phyloP scores from a whole-genome alignment of 768 basidiomycete genomes.

The Suillus placidus region DNA sequence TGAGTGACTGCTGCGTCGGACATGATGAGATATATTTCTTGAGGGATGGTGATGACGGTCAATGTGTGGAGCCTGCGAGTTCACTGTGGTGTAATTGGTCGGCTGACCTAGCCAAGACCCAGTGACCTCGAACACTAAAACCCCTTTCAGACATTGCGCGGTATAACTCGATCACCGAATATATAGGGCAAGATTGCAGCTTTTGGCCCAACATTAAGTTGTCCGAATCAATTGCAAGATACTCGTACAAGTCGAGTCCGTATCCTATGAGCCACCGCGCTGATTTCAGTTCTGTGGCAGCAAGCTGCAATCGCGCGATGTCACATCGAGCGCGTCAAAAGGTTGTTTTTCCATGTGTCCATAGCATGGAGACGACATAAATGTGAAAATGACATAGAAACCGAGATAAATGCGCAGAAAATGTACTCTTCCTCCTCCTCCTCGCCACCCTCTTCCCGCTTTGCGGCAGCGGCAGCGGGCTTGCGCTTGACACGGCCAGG shows the following conservation, averaged over 20 bases:
- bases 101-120: neutral
- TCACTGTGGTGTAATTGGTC: slow-evolving; percentile 1
- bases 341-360: slow-evolving; percentile 32
- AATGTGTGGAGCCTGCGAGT: neutral
- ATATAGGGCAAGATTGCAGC: neutral
- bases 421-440: slow-evolving; percentile 88
- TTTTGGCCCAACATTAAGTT: neutral
- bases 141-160: neutral
- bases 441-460: slow-evolving; percentile 87
- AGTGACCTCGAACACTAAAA: slow-evolving; percentile 5
- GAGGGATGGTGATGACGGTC: neutral
- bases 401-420: slow-evolving; percentile 26
- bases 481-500: slow-evolving; percentile 98
- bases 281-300: neutral
- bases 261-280: neutral
- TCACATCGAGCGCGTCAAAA: slow-evolving; percentile 20
- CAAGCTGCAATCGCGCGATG: neutral
- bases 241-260: neutral
- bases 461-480: slow-evolving; percentile 90
- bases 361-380: slow-evolving; percentile 36
- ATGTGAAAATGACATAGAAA: slow-evolving; percentile 28
- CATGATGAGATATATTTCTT: slow-evolving; percentile 26
- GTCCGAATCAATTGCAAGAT: neutral
- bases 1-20: slow-evolving; percentile 33
- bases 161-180: neutral